Base-by-base conservation (phyloP, 164 flowering plant species). In the Kalanchoe fedtschenkoi region DNA sequence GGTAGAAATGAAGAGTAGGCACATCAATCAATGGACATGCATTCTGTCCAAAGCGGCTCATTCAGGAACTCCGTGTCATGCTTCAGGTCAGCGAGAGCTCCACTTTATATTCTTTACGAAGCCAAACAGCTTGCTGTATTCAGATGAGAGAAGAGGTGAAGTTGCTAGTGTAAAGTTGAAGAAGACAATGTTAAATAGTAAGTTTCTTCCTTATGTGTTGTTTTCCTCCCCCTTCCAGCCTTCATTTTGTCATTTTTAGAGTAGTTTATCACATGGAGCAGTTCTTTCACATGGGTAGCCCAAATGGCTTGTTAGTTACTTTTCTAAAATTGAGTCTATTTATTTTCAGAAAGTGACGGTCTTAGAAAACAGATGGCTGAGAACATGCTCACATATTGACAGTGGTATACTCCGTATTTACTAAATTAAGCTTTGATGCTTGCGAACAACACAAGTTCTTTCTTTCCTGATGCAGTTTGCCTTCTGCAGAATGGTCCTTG, bases 1-100 rank as follows among this genome's bases (percentile, higher is more conserved):
- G 99, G 92, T 83, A 84, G 97, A 87, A 74, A 66, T 93, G 77
- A 93, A 84, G 78, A 85, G 76, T 42, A 88, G 63, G 66, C 79
- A 96, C 69, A 87, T 84, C 26, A 78, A 71, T 42, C 83, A 77
- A 69, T 80, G 97, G 68, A 82, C 88, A 24, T 77, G 83, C 74
- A 97, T 93, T 72, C 85, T 93, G 28, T 83, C 89, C 44, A 88
- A 88, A 74, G 89, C 91, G 43, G 90, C 89, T 58, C 51, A 63
- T 2, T 70, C 88, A 51, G 71, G 65, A 37, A 60, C 64, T 62
- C 67, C 77, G 3, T 57, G 68, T 60, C 75, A 83, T 39, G 58
- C 58, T 62, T 30, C 82, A 10, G 78, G 80, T 76, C 84, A 84
- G 66, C 77, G 80, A 5, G 97, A 91, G 69, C 91, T 93, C 61